Percentiles rank a stretch among this genome's conserved stretches.
These are phyloP conservation scores for sunflower (Helianthus annuus) DNA, from an alignment of 129 eudicot species.

Conservation along the genomic window DNA sequence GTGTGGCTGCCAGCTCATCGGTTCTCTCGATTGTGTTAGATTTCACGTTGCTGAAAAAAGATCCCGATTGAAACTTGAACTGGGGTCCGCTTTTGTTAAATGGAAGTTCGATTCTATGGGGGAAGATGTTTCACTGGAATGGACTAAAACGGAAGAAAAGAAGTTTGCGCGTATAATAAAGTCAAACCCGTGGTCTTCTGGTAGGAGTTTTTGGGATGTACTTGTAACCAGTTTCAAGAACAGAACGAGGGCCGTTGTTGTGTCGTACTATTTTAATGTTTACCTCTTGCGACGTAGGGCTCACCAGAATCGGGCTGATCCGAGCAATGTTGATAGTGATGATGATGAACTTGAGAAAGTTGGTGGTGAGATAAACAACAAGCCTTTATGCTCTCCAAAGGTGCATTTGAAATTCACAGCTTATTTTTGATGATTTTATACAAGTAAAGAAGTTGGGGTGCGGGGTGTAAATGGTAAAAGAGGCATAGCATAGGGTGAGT, in stretches of 20 bases:
- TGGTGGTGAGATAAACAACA: conserved; percentile 20
- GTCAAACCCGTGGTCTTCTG: conserved; percentile 48
- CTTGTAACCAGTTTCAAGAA: conserved; percentile 37
- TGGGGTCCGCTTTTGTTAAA: conserved; percentile 53
- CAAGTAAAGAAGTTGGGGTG: not conserved
- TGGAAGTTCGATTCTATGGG: conserved; percentile 77
- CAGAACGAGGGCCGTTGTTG: conserved; percentile 50
- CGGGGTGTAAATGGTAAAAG: conserved; percentile 28
- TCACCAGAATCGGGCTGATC: conserved; percentile 58
- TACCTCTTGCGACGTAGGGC: conserved; percentile 65
- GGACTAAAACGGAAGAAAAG: conserved; percentile 61
- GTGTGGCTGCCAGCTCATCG: conserved; percentile 61
- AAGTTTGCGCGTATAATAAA: conserved; percentile 50
- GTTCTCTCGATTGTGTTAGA: conserved; percentile 65
- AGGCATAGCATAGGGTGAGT: conserved; percentile 25
- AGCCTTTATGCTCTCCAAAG: conserved; percentile 46
- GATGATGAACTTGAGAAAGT: conserved; percentile 60
- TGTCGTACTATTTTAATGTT: conserved; percentile 76
- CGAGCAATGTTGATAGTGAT: conserved; percentile 57
- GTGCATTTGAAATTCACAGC: conserved; percentile 28
- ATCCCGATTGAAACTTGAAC: conserved; percentile 51
- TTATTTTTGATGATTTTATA: not conserved
- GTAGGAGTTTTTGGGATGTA: conserved; percentile 62
- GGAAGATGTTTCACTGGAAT: conserved; percentile 54
- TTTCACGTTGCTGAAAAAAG: conserved; percentile 64